phyloP scores from a whole-genome alignment of 257 asterid genomes.

The Echites panduratus region DNA sequence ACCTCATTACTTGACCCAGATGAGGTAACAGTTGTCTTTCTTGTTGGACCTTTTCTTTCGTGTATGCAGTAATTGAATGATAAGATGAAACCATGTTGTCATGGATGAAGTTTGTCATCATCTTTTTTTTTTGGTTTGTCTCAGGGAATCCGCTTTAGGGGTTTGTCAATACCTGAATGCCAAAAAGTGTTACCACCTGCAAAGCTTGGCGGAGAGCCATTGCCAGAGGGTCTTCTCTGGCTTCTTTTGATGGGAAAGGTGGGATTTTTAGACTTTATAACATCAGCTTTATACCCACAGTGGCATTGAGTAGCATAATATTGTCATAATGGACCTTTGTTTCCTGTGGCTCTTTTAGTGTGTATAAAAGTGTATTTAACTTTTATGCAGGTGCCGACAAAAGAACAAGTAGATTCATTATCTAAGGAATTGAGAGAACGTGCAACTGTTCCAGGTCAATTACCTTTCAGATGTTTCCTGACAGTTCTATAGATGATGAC shows the following conservation, averaged over 20 bases:
- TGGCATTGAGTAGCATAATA: not conserved
- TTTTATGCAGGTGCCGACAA: conserved; percentile 73
- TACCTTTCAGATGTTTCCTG: conserved; percentile 21
- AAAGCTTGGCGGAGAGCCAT: conserved; percentile 90
- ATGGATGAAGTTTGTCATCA: not conserved
- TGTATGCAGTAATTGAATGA: conserved; percentile 12
- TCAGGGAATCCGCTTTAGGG: conserved; percentile 97
- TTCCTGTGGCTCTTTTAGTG: not conserved
- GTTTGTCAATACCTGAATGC: conserved; percentile 94
- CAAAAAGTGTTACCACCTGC: conserved; percentile 87
- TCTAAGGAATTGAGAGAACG: conserved; percentile 85
- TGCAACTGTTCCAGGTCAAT: conserved; percentile 81
- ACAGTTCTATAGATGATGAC: not conserved
- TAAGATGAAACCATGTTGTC: too few relatives aligned
- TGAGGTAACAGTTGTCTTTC: conserved; percentile 46
- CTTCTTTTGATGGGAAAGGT: conserved; percentile 97
- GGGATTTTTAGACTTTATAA: conserved; percentile 13
- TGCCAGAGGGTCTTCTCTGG: conserved; percentile 99
- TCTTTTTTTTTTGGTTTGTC: conserved; percentile 10
- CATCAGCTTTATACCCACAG: conserved; percentile 6
- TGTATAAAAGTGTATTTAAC: not conserved
- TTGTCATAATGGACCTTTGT: not conserved
- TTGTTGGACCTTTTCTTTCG: conserved; percentile 6
- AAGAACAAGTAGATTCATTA: conserved; percentile 82
- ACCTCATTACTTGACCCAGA: conserved; percentile 97